Evolutionary conservation across 2,329 filamentous ascomycete genomes (phyloP).

Genomic region (Podosphaera fusca): DNA sequence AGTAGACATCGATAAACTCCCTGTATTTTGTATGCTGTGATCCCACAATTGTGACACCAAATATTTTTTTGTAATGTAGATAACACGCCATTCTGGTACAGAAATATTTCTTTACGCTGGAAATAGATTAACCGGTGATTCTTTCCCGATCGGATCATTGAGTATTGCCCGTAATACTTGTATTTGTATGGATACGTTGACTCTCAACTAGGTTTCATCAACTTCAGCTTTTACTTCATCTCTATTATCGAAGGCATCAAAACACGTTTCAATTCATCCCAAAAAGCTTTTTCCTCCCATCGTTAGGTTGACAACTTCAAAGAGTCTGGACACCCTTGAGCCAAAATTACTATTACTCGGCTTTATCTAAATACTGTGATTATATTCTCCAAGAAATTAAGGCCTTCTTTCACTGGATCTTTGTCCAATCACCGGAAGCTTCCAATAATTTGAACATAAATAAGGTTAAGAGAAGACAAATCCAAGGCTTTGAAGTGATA

Average conservation of each 20-base stretch:
- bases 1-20: background rate
- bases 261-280: too few relatives aligned
- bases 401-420: too few relatives aligned
- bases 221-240: background rate
- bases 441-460: too few relatives aligned
- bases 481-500: background rate
- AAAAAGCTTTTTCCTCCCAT: too few relatives aligned
- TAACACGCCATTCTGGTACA: background rate
- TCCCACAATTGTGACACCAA: background rate
- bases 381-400: too few relatives aligned
- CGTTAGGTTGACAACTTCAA: too few relatives aligned
- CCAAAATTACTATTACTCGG: too few relatives aligned
- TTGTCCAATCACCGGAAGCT: too few relatives aligned
- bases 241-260: too few relatives aligned
- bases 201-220: background rate
- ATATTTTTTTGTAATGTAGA: background rate
- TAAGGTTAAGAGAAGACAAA: background rate
- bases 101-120: background rate
- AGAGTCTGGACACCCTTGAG: too few relatives aligned
- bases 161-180: background rate
- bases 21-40: background rate
- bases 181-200: background rate
- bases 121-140: background rate
- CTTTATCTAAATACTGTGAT: too few relatives aligned
- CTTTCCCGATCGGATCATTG: background rate